Evolutionary conservation across 495 filamentous ascomycete species (phyloP), one percentile per base, ranked within the genome.

Genomic region (Evernia prunastri): DNA sequence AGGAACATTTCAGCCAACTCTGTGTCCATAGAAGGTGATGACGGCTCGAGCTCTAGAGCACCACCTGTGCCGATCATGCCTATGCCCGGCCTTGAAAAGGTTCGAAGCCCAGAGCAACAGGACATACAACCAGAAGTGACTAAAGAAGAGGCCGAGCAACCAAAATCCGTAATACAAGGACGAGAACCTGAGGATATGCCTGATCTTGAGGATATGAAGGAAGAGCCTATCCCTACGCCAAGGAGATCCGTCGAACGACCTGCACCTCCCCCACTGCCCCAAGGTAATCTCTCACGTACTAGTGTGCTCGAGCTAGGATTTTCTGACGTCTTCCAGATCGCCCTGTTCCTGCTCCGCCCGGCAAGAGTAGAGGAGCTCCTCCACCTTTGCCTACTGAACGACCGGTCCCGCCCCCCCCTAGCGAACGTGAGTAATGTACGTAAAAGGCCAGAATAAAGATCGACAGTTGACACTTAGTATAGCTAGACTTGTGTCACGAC

Each of bases 31-130:
- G 65, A 76, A 10, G 72, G 81, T 42, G 86, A 86, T 40, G 86
- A 86, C 23, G 73, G 78, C 18, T 74, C 78, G 12, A 80, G 77
- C 31, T 75, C 81, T 18, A 73, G 79, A 49, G 87, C 84, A 47
- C 85, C 87, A 64, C 89, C 89, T n/a, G 80, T 94, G 31, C 87
- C 89, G 23, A 84, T 90, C 76, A 86, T 92, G 78, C 83, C 87
- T 27, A 75, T 92, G 66, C 88, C 88, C 31, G 89, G 89, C 23
- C 84, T 95, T 83, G 82, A 81, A 47, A 67, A 78, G 25, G 71
- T 73, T 56, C 77, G 74, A 63, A 77, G 75, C 62, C 73, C 77
- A n/a, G 75, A 79, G 58, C 76, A 76, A 39, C 63, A 76, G 35
- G 63, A 75, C 37, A 67, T 74, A 56, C 72, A 79, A 47, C 67